A percentile compares a stretch with the other conserved stretches of the same genome.
These are phyloP conservation scores for Pyrenophora seminiperda DNA, from an alignment of 2,329 filamentous ascomycete species.

Conservation along the genomic window DNA sequence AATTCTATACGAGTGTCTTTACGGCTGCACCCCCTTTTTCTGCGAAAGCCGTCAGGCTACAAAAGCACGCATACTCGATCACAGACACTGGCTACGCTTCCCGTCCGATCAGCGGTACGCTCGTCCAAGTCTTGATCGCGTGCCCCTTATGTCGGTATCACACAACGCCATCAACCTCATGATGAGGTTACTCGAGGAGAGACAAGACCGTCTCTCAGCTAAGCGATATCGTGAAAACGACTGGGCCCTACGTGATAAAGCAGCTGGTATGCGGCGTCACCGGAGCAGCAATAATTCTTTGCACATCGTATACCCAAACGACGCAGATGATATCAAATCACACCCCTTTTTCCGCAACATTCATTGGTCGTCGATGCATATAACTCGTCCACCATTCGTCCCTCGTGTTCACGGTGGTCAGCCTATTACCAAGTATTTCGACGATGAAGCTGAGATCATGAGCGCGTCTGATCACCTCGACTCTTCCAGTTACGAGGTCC, in stretches of 20 bases:
- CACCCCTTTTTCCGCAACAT: constrained; percentile 86
- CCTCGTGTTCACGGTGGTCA: constrained; percentile 66
- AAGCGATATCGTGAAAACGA: constrained; percentile 75
- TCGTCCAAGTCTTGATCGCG: constrained; percentile 55
- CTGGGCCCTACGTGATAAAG: constrained; percentile 34
- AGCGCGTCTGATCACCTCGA: constrained; percentile 46
- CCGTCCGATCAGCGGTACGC: constrained; percentile 62
- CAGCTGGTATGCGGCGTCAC: constrained; percentile 27
- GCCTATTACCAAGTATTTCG: constrained; percentile 80
- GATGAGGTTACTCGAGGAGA: constrained; percentile 71
- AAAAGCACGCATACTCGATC: constrained; percentile 81
- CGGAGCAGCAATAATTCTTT: constrained; percentile 49
- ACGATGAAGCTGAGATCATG: constrained; percentile 74
- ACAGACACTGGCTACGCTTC: constrained; percentile 72
- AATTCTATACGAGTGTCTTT: constrained; percentile 93
- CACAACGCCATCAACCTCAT: constrained; percentile 79
- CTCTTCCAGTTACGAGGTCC: constrained; percentile 39
- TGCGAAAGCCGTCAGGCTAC: constrained; percentile 80
- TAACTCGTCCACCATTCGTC: constrained; percentile 75
- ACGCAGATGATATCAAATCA: constrained; percentile 85
- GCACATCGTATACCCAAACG: constrained; percentile 77
- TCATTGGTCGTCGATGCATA: constrained; percentile 76
- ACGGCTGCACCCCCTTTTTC: constrained; percentile 88
- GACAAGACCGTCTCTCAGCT: constrained; percentile 76
- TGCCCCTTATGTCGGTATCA: constrained; percentile 61